Conservation (phyloP, 495 filamentous ascomycete genomes). For the Aspergillus carlsbadensis region DNA sequence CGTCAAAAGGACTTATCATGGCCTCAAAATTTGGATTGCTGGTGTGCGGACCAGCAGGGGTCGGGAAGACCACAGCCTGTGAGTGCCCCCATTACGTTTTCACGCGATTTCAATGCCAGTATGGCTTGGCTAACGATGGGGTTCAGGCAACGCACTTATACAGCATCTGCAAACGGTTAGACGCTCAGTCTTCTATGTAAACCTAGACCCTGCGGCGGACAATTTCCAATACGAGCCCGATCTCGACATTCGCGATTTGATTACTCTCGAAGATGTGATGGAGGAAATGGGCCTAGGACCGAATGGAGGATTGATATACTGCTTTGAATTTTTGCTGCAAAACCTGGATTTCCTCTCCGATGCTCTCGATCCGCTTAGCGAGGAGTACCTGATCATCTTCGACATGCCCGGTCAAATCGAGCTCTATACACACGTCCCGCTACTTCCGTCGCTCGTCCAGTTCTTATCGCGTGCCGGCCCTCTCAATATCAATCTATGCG, state of each 20-base stretch:
- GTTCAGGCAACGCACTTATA: constrained; percentile 67
- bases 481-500: constrained; percentile 86
- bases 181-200: constrained; percentile 93
- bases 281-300: constrained; percentile 91
- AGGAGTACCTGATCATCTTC: constrained; percentile 95
- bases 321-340: constrained; percentile 91
- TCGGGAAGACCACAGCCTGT: constrained; percentile 94
- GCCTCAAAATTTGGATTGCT: constrained; percentile 92
- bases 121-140: too few relatives aligned
- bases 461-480: constrained; percentile 77
- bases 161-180: constrained; percentile 79
- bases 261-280: constrained; percentile 97
- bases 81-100: too few relatives aligned
- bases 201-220: constrained; percentile 95
- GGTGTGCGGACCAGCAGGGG: constrained; percentile 90
- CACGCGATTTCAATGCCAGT: too few relatives aligned
- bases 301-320: constrained; percentile 96
- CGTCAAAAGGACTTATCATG: not conserved
- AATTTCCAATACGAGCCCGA: constrained; percentile 89
- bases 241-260: constrained; percentile 94
- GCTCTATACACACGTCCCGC: constrained; percentile 94
- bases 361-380: constrained; percentile 78
- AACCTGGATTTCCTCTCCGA: constrained; percentile 95
- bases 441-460: constrained; percentile 80
- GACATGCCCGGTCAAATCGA: constrained; percentile 99